Evolutionary conservation across 768 basidiomycete species (phyloP).

Genomic region (Suillus discolor): DNA sequence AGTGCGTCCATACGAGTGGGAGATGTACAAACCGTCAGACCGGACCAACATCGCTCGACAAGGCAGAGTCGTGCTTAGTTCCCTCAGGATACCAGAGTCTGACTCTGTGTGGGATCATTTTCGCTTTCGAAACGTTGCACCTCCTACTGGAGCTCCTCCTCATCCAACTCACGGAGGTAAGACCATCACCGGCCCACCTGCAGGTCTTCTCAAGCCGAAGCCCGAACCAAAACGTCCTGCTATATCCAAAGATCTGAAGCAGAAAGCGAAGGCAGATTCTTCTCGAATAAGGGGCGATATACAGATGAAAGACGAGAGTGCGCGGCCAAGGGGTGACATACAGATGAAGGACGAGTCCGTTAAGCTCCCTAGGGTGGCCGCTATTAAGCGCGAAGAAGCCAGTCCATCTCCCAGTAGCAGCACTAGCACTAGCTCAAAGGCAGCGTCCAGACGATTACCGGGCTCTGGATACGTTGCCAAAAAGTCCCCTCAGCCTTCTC

Average conservation of each 20-base stretch:
- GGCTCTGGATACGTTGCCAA: constrained; percentile 52
- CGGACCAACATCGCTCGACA: constrained; percentile 51
- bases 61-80: constrained; percentile 50
- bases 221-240: constrained; percentile 46
- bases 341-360: constrained; percentile 50
- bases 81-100: constrained; percentile 56
- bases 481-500: constrained; percentile 29
- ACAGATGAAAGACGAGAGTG: constrained; percentile 39
- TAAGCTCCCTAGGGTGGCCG: constrained; percentile 32
- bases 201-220: constrained; percentile 20
- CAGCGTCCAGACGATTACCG: constrained; percentile 39
- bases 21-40: constrained; percentile 48
- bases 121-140: constrained; percentile 30
- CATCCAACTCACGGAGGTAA: constrained; percentile 13
- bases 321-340: constrained; percentile 39
- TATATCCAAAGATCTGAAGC: constrained; percentile 48
- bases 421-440: constrained; percentile 19
- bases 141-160: constrained; percentile 16
- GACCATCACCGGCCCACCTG: constrained; percentile 14
- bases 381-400: constrained; percentile 30
- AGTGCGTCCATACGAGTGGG: constrained; percentile 69
- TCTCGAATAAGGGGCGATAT: constrained; percentile 38
- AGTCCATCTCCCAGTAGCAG: constrained; percentile 20
- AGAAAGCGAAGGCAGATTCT: constrained; percentile 34
- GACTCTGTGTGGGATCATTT: constrained; percentile 69